phyloP scores from a whole-genome alignment of 2,329 filamentous ascomycete species.

The Rugonectria rugulosa region DNA sequence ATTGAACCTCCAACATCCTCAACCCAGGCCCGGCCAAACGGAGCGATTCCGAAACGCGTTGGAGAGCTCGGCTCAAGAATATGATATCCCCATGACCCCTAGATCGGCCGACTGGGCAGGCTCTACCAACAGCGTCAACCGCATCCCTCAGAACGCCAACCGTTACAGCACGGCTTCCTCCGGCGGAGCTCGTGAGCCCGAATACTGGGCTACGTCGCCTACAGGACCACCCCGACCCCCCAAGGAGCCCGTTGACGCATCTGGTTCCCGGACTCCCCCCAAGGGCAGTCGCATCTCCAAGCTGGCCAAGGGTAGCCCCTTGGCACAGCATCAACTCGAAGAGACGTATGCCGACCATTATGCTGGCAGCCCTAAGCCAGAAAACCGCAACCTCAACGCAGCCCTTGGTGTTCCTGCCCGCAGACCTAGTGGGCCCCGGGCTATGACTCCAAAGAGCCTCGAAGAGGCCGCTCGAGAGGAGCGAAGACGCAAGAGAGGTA shows the following conservation, averaged over 20 bases:
- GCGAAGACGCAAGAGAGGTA: constrained; percentile 66
- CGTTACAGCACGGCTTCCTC: constrained; percentile 57
- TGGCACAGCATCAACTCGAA: constrained; percentile 57
- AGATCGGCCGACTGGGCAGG: constrained; percentile 69
- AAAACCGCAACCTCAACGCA: constrained; percentile 65
- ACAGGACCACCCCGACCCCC: constrained; percentile 64
- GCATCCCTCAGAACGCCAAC: constrained; percentile 56
- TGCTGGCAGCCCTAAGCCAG: constrained; percentile 61
- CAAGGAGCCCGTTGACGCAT: constrained; percentile 65
- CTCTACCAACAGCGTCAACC: constrained; percentile 65
- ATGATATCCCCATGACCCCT: constrained; percentile 66
- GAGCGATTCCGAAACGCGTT: constrained; percentile 77
- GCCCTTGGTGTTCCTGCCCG: constrained; percentile 60
- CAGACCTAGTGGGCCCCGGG: constrained; percentile 64
- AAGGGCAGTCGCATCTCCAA: constrained; percentile 58
- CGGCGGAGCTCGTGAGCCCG: constrained; percentile 43
- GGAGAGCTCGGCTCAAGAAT: constrained; percentile 76
- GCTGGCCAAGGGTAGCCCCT: constrained; percentile 61
- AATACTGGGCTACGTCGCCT: constrained; percentile 56
- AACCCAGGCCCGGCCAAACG: constrained; percentile 76
- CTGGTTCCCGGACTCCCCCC: constrained; percentile 55
- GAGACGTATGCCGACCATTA: constrained; percentile 65
- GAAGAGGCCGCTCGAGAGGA: constrained; percentile 55
- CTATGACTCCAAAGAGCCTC: constrained; percentile 66
- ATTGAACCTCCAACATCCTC: constrained; percentile 79